Conservation (phyloP, 306 rosid genomes). For the Coriaria nepalensis region DNA sequence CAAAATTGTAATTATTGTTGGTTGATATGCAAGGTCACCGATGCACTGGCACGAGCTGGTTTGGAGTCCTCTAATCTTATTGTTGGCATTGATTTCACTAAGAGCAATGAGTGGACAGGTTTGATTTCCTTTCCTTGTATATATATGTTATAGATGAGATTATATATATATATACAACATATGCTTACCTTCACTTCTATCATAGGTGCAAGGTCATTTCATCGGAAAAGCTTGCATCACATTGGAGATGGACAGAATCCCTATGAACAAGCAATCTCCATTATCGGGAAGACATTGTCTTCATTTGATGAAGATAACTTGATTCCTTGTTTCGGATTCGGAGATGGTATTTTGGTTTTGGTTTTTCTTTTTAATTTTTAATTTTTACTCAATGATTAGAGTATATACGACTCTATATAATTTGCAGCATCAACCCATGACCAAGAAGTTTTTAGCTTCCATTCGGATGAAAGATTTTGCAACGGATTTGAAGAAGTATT, state of each 20-base stretch:
- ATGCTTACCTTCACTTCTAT: conserved; percentile 14
- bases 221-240: conserved; percentile 84
- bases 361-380: background rate
- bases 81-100: conserved; percentile 93
- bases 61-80: conserved; percentile 88
- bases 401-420: conserved; percentile 14
- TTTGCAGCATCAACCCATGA: conserved; percentile 83
- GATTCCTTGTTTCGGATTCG: conserved; percentile 93
- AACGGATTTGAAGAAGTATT: conserved; percentile 95
- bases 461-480: conserved; percentile 63
- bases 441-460: conserved; percentile 91
- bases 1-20: background rate
- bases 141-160: background rate
- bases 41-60: conserved; percentile 70
- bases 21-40: conserved; percentile 59
- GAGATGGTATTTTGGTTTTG: conserved; percentile 54
- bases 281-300: conserved; percentile 80
- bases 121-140: conserved; percentile 16
- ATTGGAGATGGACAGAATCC: conserved; percentile 76
- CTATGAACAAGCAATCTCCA: conserved; percentile 85
- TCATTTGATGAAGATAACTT: conserved; percentile 85
- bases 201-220: conserved; percentile 67
- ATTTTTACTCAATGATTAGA: background rate
- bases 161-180: conserved; percentile 5
- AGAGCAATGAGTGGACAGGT: conserved; percentile 99